Evolutionary conservation across 208 protist species (phyloP), one percentile per base, ranked within the genome.

Genomic region (Trypanosoma avium): DNA sequence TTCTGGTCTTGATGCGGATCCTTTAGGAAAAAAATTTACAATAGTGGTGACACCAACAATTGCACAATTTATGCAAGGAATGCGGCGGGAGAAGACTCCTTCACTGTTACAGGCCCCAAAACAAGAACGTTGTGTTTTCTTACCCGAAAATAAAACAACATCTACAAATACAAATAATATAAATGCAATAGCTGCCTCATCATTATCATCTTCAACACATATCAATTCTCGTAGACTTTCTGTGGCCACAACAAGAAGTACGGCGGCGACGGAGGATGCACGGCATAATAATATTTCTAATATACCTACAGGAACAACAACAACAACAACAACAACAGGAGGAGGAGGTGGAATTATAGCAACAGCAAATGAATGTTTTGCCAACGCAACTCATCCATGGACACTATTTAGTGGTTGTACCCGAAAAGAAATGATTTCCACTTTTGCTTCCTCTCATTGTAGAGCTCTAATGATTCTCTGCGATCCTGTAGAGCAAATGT

Each of bases 391-490:
- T 3, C 8, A 47, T 21, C 32, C 50, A 17, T 90, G 84, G 82
- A 50, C 62, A 0, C 66, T 87, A 4, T 79, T 82, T 60, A 42
- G 50, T 27, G 88, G 88, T 17, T 90, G 88, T 59, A 94, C 88
- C 1, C 84, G 88, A 45, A 92, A 94, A 66, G 84, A 90, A 61
- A 68, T 94, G 13, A 77, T 92, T 30, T 73, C 75, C 17, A 69
- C 68, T 55, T 84, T 94, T 70, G 66, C 56, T 6, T 70, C 79
- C 45, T 53, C 61, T 10, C 48, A 24, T 6, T 84, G 71, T 19
- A 67, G 77, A 9, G 73, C 61, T 3, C 36, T 94, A 17, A 82
- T 92, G 67, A 59, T 92, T 45, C 76, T 94, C 7, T 76, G 75
- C 17, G 69, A 72, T 10, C 70, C 84, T 10, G 70, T 80, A 30